A percentile compares a stretch with the other conserved stretches of the same genome.
These are phyloP conservation scores for Lobulomyces angularis DNA, from an alignment of 192 early-diverging fungal genomes.

Conservation along the genomic window DNA sequence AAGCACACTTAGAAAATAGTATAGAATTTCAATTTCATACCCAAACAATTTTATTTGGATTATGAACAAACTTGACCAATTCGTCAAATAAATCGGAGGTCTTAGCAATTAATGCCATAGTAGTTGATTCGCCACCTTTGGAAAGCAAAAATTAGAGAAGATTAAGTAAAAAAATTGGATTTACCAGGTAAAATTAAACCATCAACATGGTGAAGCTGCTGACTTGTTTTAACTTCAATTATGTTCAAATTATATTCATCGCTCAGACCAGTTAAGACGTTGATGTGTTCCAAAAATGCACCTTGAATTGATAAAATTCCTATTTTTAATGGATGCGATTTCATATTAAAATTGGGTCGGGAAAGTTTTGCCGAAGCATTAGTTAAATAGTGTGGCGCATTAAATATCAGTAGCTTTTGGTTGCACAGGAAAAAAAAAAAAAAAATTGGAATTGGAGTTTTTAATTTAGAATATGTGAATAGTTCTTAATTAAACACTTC, in stretches of 20 bases:
- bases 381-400: too few species aligned
- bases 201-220: constrained; percentile 63
- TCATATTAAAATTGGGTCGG: too few species aligned
- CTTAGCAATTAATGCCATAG: constrained; percentile 88
- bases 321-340: too few species aligned
- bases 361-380: too few species aligned
- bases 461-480: too few species aligned
- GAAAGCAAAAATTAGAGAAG: too few species aligned
- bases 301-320: constrained; percentile 73
- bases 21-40: constrained; percentile 8
- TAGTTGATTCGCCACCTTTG: constrained; percentile 88
- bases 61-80: constrained; percentile 63
- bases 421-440: too few species aligned
- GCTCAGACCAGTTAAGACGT: constrained; percentile 63
- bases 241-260: too few species aligned
- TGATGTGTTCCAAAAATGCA: constrained; percentile 86
- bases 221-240: constrained; percentile 55
- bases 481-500: too few species aligned
- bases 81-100: constrained; percentile 66
- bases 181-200: constrained; percentile 88
- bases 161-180: too few species aligned
- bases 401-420: too few species aligned
- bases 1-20: neutral
- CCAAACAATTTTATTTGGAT: constrained; percentile 61
- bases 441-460: too few species aligned